Evolutionary conservation across 179 eudicot species (phyloP), one percentile per base, ranked within the genome.

Genomic region (Beta macrorhiza): DNA sequence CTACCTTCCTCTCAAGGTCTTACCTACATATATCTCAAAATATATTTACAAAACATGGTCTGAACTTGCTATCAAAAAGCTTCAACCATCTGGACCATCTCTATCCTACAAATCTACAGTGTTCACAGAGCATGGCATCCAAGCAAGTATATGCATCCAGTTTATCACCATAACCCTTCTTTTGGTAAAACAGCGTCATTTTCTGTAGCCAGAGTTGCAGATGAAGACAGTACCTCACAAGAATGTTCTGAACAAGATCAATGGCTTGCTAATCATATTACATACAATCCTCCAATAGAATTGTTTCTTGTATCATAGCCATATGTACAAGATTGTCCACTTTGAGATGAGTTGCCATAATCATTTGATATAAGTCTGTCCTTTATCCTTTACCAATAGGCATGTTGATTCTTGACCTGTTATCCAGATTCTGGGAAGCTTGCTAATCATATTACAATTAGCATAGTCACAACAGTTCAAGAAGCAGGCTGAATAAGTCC

Each of bases 271-370:
- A n/a, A n/a, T n/a, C n/a, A n/a, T n/a, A 67, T 67, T 65, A 53
- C 20, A 10, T 37, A 71, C 10, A 37, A 58, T 22, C 49, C 63
- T 67, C 19, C 61, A 0, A 15, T 10, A 56, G 57, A 42, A 20
- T 10, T 0, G 22, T 17, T 29, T 45, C 4, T 68, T 37, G 22
- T 20, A 25, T 25, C 44, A 20, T 77, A 42, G 53, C 52, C 70
- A 16, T 45, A 76, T 70, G 67, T 70, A 61, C 81, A 80, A 19
- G 63, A 29, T 53, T 20, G 74, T 51, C 63, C 15, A 19, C 32
- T 51, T 73, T 58, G 42, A 57, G 56, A 12, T 56, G 76, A 52
- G 32, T 59, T 47, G 69, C 79, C 56, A 62, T 17, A 22, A 53
- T 25, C 52, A 10, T 58, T 53, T 73, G 72, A 67, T 17, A 49